phyloP scores from a whole-genome alignment of 2,329 filamentous ascomycete species.

The Coniochaeta ligniaria region DNA sequence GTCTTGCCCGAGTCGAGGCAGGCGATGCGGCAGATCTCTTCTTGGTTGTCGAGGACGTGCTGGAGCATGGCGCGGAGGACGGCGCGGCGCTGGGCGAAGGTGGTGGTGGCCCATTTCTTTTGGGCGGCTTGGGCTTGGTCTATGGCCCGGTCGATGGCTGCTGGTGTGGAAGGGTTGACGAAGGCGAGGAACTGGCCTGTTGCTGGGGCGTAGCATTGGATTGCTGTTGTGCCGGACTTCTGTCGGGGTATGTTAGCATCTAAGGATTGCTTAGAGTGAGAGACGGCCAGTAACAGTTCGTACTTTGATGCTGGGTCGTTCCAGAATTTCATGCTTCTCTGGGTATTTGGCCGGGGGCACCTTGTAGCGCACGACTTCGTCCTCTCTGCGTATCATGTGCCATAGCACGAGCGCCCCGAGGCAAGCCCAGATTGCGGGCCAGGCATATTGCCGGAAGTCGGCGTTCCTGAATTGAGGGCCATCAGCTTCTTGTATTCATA shows the following conservation, averaged over 20 bases:
- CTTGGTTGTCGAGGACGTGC: slow-evolving; percentile 82
- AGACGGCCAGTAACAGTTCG: neutral
- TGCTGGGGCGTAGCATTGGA: slow-evolving; percentile 84
- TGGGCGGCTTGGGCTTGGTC: slow-evolving; percentile 70
- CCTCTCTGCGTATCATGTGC: slow-evolving; percentile 23
- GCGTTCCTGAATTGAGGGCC: neutral
- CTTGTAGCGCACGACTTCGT: slow-evolving; percentile 46
- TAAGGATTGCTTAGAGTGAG: neutral
- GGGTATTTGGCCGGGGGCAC: slow-evolving; percentile 57
- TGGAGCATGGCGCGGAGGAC: slow-evolving; percentile 77
- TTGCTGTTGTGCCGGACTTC: slow-evolving; percentile 56
- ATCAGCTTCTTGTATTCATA: neutral
- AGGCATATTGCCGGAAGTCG: neutral
- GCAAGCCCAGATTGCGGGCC: neutral
- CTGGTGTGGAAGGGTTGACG: slow-evolving; percentile 68
- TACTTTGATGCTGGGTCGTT: slow-evolving; percentile 55
- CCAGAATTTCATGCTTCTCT: slow-evolving; percentile 48
- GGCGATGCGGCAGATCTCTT: slow-evolving; percentile 75
- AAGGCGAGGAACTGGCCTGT: slow-evolving; percentile 78
- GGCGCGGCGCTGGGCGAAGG: slow-evolving; percentile 67
- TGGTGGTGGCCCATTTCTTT: slow-evolving; percentile 67
- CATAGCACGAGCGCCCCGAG: slow-evolving; percentile 3
- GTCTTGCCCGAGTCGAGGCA: slow-evolving; percentile 96
- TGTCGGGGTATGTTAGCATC: slow-evolving; percentile 18
- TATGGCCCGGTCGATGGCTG: slow-evolving; percentile 73